phyloP scores from a whole-genome alignment of 441 rosid genomes.

The Mallotus japonicus region DNA sequence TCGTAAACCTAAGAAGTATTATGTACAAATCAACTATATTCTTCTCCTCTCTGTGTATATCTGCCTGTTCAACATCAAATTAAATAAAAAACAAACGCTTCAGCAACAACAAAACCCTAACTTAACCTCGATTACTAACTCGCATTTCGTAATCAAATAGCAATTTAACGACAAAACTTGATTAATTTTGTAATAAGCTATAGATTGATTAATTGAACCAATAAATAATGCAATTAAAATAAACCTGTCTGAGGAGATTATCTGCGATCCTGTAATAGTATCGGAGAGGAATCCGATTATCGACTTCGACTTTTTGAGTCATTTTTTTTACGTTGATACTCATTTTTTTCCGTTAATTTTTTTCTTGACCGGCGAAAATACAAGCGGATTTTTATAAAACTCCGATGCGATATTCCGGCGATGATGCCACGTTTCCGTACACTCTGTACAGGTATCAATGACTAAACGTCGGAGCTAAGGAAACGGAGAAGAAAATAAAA shows the following conservation, averaged over 20 bases:
- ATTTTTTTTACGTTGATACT: conserved; percentile 57
- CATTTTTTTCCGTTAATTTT: conserved; percentile 32
- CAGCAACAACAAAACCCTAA: background rate
- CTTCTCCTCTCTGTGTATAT: conserved; percentile 75
- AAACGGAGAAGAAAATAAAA: background rate
- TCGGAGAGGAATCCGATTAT: conserved; percentile 75
- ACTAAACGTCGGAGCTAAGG: conserved; percentile 26
- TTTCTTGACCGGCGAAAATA: conserved; percentile 14
- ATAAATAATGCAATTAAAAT: background rate
- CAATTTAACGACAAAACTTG: background rate
- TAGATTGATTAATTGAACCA: background rate
- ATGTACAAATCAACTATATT: conserved; percentile 87
- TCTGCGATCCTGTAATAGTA: conserved; percentile 84
- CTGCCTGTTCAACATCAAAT: conserved; percentile 45
- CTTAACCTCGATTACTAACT: background rate
- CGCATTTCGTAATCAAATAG: background rate
- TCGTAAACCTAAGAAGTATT: conserved; percentile 86
- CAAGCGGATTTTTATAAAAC: background rate
- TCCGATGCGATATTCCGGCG: conserved; percentile 6
- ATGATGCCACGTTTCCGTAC: background rate
- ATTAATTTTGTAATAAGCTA: background rate
- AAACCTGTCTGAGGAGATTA: conserved; percentile 84
- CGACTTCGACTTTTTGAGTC: conserved; percentile 70
- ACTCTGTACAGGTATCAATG: background rate
- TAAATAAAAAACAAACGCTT: too few relatives aligned